phyloP scores from a whole-genome alignment of 2,329 filamentous ascomycete species.

The Endocalyx cinctus region DNA sequence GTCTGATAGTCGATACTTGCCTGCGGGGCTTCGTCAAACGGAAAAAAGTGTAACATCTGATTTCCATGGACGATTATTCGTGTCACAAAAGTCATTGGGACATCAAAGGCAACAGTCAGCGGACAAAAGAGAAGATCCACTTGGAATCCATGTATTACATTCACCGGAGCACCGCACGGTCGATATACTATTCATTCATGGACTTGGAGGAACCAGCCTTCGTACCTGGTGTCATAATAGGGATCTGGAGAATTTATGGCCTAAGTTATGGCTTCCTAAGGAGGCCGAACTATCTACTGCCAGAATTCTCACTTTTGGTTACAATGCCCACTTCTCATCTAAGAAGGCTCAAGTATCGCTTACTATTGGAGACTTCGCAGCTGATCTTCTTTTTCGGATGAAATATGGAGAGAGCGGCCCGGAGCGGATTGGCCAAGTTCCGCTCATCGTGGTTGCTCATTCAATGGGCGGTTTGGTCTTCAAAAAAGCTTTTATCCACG shows the following conservation, averaged over 20 bases:
- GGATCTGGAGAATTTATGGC: slow-evolving; percentile 4
- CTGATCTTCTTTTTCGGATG: slow-evolving; percentile 4
- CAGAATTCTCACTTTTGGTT: slow-evolving; percentile 1
- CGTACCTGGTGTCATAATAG: slow-evolving; percentile 6
- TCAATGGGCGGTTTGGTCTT: slow-evolving; percentile 22
- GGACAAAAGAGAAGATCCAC: too few species aligned
- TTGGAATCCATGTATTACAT: slow-evolving; percentile 8
- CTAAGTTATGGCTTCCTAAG: slow-evolving; percentile 2
- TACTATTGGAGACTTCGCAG: slow-evolving; percentile 3
- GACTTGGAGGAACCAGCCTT: slow-evolving; percentile 3
- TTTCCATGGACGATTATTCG: not conserved
- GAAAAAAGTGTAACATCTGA: too few species aligned
- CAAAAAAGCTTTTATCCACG: slow-evolving; percentile 19
- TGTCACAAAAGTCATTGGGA: not conserved
- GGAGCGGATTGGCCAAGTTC: slow-evolving; percentile 9
- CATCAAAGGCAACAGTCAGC: too few species aligned
- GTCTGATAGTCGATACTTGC: too few species aligned
- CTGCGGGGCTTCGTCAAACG: not conserved
- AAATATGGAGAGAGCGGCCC: not conserved
- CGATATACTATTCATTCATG: slow-evolving; percentile 6
- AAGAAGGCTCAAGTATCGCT: not conserved
- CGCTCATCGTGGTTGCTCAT: slow-evolving; percentile 20
- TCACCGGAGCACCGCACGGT: slow-evolving; percentile 1
- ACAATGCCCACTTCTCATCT: not conserved
- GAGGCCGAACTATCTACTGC: slow-evolving; percentile 1